These are phyloP conservation scores for Hypocrella siamensis DNA, from an alignment of 2,329 filamentous ascomycete genomes.

Conservation along the genomic window DNA sequence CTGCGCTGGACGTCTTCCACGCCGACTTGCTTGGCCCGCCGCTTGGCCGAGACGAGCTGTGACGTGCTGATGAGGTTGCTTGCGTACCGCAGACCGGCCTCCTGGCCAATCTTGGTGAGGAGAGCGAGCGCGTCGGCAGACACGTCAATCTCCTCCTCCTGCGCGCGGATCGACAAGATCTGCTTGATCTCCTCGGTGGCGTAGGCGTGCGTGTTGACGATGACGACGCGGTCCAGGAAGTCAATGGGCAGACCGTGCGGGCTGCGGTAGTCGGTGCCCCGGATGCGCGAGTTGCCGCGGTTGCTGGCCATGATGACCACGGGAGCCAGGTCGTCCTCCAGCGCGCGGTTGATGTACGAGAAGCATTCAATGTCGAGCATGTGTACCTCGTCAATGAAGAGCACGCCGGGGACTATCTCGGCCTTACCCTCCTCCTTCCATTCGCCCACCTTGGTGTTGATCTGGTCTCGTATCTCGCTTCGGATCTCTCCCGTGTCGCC, in stretches of 20 bases:
- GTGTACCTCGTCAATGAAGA: constrained; percentile 98
- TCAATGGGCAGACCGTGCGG: constrained; percentile 91
- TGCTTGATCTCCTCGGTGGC: constrained; percentile 71
- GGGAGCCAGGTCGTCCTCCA: constrained; percentile 87
- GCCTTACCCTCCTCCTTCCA: constrained; percentile 99
- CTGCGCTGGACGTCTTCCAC: constrained; percentile 85
- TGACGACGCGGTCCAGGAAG: constrained; percentile 90
- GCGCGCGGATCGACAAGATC: constrained; percentile 81
- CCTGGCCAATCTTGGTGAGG: constrained; percentile 87
- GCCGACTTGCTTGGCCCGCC: constrained; percentile 67
- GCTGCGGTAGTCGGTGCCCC: constrained; percentile 83
- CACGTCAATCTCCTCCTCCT: constrained; percentile 91
- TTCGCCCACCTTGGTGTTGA: constrained; percentile 96
- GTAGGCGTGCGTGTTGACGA: constrained; percentile 87
- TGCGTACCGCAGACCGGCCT: constrained; percentile 86
- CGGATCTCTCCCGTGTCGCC: constrained; percentile 96
- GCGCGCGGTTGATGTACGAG: constrained; percentile 91
- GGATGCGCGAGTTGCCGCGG: constrained; percentile 76
- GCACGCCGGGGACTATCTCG: constrained; percentile 88
- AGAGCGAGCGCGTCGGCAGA: constrained; percentile 80
- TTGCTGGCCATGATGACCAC: constrained; percentile 99
- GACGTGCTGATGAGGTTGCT: constrained; percentile 95
- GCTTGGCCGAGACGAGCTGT: constrained; percentile 73
- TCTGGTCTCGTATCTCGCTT: constrained; percentile 93
- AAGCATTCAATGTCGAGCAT: constrained; percentile 99